phyloP scores from a whole-genome alignment of 805 yeast genomes.

The Suhomyces canberraensis region DNA sequence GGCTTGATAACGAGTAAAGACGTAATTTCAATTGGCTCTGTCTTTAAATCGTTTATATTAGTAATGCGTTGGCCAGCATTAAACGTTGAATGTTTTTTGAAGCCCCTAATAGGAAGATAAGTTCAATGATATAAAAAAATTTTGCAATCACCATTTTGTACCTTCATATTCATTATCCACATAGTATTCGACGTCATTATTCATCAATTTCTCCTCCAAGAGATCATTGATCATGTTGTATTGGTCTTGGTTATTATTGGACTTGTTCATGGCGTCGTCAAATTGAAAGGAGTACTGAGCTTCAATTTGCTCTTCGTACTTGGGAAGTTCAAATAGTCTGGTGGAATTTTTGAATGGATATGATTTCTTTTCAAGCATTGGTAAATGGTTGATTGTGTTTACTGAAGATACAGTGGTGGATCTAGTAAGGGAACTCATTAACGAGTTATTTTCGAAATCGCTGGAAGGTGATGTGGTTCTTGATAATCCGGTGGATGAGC shows the following conservation, averaged over 20 bases:
- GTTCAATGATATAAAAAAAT: background rate
- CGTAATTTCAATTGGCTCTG: no score
- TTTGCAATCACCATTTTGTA: conserved; percentile 6
- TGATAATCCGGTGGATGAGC: conserved; percentile 26
- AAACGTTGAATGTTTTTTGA: no score
- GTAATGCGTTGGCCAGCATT: no score
- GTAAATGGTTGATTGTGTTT: conserved; percentile 18
- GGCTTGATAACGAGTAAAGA: no score
- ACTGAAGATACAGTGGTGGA: conserved; percentile 37
- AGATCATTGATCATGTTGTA: conserved; percentile 41
- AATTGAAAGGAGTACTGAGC: conserved; percentile 17
- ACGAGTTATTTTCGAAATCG: conserved; percentile 28
- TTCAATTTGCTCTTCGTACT: conserved; percentile 17
- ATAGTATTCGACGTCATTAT: conserved; percentile 37
- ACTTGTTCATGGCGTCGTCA: conserved; percentile 15
- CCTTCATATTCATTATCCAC: conserved; percentile 12
- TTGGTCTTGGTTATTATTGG: conserved; percentile 20
- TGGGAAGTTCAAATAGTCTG: conserved; percentile 34
- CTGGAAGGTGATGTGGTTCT: conserved; percentile 38
- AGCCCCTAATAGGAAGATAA: no score
- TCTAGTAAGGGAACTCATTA: conserved; percentile 39
- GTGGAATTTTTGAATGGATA: conserved; percentile 13
- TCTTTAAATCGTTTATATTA: no score
- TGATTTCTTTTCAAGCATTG: conserved; percentile 12
- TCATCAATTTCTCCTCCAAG: conserved; percentile 37